Percentiles rank a stretch among this genome's conserved stretches.
These are phyloP conservation scores for Verticillium isaacii DNA, from an alignment of 2,329 filamentous ascomycete species.

Conservation along the genomic window DNA sequence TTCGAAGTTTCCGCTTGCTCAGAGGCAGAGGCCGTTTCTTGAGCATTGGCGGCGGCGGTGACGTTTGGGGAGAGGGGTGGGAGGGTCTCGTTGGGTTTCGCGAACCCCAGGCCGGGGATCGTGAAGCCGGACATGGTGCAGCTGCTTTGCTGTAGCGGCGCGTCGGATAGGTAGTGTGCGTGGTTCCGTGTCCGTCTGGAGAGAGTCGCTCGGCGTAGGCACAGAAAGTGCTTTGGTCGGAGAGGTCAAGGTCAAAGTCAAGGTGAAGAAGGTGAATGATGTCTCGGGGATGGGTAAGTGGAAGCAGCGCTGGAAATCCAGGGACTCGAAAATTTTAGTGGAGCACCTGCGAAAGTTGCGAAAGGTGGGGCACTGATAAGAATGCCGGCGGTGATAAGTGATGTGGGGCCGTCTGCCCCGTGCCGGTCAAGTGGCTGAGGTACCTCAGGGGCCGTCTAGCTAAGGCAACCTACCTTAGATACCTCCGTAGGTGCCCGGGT, in stretches of 20 bases:
- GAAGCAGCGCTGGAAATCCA: not conserved
- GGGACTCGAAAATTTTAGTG: not conserved
- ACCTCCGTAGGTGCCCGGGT: too few relatives aligned
- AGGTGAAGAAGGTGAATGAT: not conserved
- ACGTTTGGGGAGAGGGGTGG: constrained; percentile 31
- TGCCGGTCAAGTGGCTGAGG: too few relatives aligned
- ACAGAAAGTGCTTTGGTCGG: not conserved
- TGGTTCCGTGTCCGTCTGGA: too few relatives aligned
- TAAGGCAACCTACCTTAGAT: too few relatives aligned
- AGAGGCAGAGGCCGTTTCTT: not conserved
- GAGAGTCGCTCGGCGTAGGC: too few relatives aligned
- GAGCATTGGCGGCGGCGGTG: constrained; percentile 17
- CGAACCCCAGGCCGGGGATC: constrained; percentile 37
- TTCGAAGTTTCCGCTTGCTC: constrained; percentile 5
- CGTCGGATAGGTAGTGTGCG: not conserved
- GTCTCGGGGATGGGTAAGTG: not conserved
- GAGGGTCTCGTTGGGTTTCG: constrained; percentile 35
- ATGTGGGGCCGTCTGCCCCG: too few relatives aligned
- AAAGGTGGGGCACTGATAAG: not conserved
- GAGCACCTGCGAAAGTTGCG: not conserved
- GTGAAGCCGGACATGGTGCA: constrained; percentile 34
- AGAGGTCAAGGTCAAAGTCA: not conserved
- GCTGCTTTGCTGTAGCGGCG: not conserved
- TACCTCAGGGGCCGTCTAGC: too few relatives aligned
- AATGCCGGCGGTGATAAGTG: not conserved